A percentile compares a stretch with the other conserved stretches of the same genome.
These are phyloP conservation scores for Acorus gramineus DNA, from an alignment of 106 monocot species.

Conservation along the genomic window DNA sequence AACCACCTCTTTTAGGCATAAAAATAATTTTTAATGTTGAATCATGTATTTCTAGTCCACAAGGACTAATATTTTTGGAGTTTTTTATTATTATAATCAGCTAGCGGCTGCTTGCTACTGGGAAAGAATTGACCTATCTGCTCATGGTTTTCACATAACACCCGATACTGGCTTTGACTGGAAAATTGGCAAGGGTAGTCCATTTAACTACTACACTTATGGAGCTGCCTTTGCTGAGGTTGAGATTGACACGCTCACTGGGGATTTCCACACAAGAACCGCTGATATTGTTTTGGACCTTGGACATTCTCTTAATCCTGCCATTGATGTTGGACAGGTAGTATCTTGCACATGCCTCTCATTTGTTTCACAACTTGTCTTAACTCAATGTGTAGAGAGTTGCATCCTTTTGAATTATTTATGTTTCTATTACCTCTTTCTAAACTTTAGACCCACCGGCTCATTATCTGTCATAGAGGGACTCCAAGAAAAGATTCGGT, in stretches of 20 bases:
- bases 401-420: no score
- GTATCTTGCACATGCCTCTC: background rate
- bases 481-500: no score
- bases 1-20: no score
- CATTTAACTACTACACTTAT: slow-evolving; percentile 81
- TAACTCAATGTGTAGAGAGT: no score
- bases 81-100: slow-evolving; percentile 22
- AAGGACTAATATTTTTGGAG: no score
- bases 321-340: slow-evolving; percentile 97
- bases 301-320: slow-evolving; percentile 85
- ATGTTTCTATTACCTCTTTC: no score
- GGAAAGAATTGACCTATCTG: slow-evolving; percentile 87
- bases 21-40: no score
- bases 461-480: no score
- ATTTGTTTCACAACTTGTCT: no score
- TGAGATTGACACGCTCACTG: slow-evolving; percentile 87
- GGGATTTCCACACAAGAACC: slow-evolving; percentile 73
- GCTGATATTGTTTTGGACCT: slow-evolving; percentile 91
- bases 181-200: slow-evolving; percentile 54
- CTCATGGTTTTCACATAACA: slow-evolving; percentile 87
- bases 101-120: slow-evolving; percentile 56
- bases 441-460: no score
- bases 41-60: no score
- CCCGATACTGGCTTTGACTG: slow-evolving; percentile 80
- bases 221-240: slow-evolving; percentile 94